phyloP scores from a whole-genome alignment of 1,284 basidiomycete genomes.

The Sanghuangporus weigelae region DNA sequence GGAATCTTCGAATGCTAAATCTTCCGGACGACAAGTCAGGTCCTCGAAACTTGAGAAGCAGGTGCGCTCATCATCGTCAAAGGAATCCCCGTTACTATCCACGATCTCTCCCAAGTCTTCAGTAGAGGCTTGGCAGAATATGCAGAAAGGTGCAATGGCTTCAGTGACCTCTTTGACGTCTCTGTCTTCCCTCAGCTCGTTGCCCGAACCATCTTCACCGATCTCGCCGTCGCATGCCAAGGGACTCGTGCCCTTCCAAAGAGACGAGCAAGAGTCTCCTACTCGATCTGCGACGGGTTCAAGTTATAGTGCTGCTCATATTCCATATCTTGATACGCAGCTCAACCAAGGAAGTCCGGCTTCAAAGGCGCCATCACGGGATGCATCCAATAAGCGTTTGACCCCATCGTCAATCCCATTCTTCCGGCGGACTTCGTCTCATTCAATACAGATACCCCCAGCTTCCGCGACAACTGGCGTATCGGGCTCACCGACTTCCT shows the following conservation, averaged over 20 bases:
- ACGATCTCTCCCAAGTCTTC: conserved; percentile 33
- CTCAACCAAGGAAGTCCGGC: conserved; percentile 63
- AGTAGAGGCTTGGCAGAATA: conserved; percentile 56
- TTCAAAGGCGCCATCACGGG: conserved; percentile 58
- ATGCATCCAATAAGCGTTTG: conserved; percentile 64
- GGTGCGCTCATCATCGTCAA: conserved; percentile 59
- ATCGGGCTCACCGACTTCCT: conserved; percentile 49
- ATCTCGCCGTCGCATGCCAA: conserved; percentile 38
- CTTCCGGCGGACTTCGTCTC: conserved; percentile 88
- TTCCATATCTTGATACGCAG: conserved; percentile 44
- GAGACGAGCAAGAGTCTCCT: conserved; percentile 44
- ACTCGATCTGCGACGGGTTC: conserved; percentile 69
- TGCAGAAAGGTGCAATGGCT: conserved; percentile 66
- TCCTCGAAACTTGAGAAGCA: conserved; percentile 57
- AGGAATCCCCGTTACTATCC: conserved; percentile 48
- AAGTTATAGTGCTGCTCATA: conserved; percentile 56
- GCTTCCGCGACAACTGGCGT: conserved; percentile 31
- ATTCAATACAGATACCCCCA: conserved; percentile 61
- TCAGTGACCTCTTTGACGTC: conserved; percentile 71
- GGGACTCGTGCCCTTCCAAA: not conserved
- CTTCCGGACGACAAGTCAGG: conserved; percentile 59
- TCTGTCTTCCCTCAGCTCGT: conserved; percentile 64
- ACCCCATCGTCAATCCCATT: conserved; percentile 96
- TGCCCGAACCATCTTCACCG: conserved; percentile 34
- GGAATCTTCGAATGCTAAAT: conserved; percentile 38